Evolutionary conservation across 371 early-diverging fungal genomes (phyloP), one percentile per base, ranked within the genome.

Genomic region (Mucor mucedo): DNA sequence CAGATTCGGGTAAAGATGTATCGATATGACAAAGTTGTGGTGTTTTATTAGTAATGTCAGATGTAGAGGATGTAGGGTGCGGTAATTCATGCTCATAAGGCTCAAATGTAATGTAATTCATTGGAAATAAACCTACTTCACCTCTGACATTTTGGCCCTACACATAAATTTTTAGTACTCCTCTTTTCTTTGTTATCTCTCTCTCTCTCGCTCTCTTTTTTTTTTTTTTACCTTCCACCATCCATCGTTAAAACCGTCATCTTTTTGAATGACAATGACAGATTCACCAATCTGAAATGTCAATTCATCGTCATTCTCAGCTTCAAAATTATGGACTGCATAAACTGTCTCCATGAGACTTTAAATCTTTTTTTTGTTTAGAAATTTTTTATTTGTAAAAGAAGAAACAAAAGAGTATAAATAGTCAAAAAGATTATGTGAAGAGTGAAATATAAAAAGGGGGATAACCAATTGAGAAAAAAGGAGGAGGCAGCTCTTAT

Each of bases 181-280:
- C 13, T 29, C 29, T 11, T 32, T 29, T 27, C 90, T 71, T 27
- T 91, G 90, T 27, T 79, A 76, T 40, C 83, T 21, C 21, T 21
- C 21, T 21, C 21, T 21, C 21, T 21, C 21, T 21, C 21, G 0
- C 21, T 21, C 77, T 33, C 88, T 89, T 44, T 73, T 70, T 2
- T 75, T 41, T 58, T 85, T 88, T 58, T 77, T 78, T 86, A 89
- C 92, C 87, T 89, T 85, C 91, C 92, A 94, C 94, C 94, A 94
- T 30, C 93, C 93, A 77, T 94, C 94, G 42, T 83, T 78, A 70
- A 86, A 93, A 21, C 85, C 81, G 47, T 92, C 92, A 70, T 94
- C 94, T 67, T 83, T 84, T 66, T 92, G 89, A 13, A 92, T 67
- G 4, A 94, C 88, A 44, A 88, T 67, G 28, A 94, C 83, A 14